Evolutionary conservation across 2,329 filamentous ascomycete species (phyloP), one percentile per base, ranked within the genome.

Genomic region (Aspergillus terreus): DNA sequence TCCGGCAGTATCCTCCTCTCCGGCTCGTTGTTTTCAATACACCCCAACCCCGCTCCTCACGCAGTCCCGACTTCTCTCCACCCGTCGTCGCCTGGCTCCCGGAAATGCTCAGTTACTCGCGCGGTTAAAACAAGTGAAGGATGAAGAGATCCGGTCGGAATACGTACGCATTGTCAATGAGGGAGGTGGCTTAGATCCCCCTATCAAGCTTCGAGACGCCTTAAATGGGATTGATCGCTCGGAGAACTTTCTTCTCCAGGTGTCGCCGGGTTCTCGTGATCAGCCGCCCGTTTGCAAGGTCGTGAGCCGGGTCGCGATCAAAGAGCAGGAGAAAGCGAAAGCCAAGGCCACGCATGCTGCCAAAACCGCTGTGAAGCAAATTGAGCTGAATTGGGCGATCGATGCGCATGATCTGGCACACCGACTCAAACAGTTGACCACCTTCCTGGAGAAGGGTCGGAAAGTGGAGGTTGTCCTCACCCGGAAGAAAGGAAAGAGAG

Each of bases 331-430:
- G 49, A 70, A 76, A 50, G 63, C 67, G 17, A 67, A 69, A 51
- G 61, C 65, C 15, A 64, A 65, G 51, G 54, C 62, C 72, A 60
- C 75, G 66, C 58, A 73, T 67, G 48, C 74, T 59, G 61, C 60
- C 64, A 72, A 55, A 67, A 70, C 58, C 54, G 68, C 63, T 60
- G 66, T 71, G 14, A 96, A 96, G 74, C 86, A 86, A 65, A 70
- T 96, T n/a, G 92, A 96, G 73, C 62, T 97, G 61, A 92, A 90
- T 69, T 97, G 92, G 92, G 85, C 86, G 32, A 95, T 95, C 63
- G 85, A 84, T 54, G 65, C 71, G 11, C 82, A 92, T 65, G 92
- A 96, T 74, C 69, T 96, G 47, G 73, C 73, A n/a, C 85, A 88
- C 67, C 82, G 86, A 65, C 67, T 94, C 68, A 81, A 81, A 63